Conservation (phyloP, 106 monocot genomes). For the Dioscorea alata region DNA sequence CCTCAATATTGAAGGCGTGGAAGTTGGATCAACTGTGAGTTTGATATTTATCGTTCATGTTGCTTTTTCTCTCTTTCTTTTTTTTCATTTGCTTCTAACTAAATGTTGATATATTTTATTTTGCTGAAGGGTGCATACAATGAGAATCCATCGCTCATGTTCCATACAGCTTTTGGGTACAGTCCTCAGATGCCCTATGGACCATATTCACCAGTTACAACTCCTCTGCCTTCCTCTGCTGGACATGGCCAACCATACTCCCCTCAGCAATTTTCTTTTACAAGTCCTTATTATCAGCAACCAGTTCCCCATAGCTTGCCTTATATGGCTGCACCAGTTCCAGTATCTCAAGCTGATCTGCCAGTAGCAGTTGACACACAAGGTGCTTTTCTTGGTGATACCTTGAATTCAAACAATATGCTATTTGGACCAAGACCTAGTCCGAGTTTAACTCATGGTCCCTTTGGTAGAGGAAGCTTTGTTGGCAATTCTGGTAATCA, state of each 20-base stretch:
- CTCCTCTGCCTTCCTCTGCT: conserved; percentile 43
- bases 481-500: conserved; percentile 33
- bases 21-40: conserved; percentile 52
- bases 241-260: conserved; percentile 62
- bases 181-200: conserved; percentile 65
- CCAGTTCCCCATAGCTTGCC: conserved; percentile 38
- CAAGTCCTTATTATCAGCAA: conserved; percentile 59
- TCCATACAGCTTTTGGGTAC: conserved; percentile 63
- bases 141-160: conserved; percentile 51
- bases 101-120: conserved; percentile 1
- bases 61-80: background rate
- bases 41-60: background rate
- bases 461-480: conserved; percentile 36
- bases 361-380: conserved; percentile 34
- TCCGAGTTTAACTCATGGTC: conserved; percentile 20
- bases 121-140: conserved; percentile 49
- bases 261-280: conserved; percentile 47
- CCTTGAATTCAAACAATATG: conserved; percentile 16
- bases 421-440: conserved; percentile 24
- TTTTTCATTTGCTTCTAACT: background rate
- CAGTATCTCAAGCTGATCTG: conserved; percentile 33
- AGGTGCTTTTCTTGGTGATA: conserved; percentile 36
- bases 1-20: conserved; percentile 42
- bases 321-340: conserved; percentile 37
- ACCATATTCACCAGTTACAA: conserved; percentile 66